phyloP scores from a whole-genome alignment of 106 monocot species.

The Narthecium ossifragum region DNA sequence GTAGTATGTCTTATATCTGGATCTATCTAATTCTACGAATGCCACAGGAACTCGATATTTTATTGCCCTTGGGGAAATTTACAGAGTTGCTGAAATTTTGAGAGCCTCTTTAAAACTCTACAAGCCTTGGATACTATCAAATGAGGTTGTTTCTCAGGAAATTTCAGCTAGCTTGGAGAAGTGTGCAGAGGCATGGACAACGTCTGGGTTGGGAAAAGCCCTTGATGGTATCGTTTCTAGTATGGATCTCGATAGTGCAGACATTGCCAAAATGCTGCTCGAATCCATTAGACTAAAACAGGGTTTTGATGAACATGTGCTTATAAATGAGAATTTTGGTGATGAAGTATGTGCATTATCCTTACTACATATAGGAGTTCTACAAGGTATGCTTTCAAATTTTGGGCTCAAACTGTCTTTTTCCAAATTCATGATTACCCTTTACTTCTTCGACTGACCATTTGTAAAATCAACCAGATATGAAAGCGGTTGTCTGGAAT shows the following conservation, averaged over 20 bases:
- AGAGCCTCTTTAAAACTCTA: conserved; percentile 33
- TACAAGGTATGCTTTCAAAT: conserved; percentile 40
- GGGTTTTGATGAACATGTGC: conserved; percentile 6
- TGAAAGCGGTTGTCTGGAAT: conserved; percentile 39
- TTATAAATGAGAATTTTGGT: conserved; percentile 12
- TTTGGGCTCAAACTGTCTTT: background rate
- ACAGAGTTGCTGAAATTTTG: conserved; percentile 43
- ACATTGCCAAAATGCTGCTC: conserved; percentile 18
- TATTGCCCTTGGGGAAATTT: conserved; percentile 75
- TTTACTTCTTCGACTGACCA: conserved; percentile 6
- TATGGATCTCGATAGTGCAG: conserved; percentile 14
- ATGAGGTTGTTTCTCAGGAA: conserved; percentile 15
- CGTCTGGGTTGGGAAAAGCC: conserved; percentile 35
- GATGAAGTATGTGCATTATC: conserved; percentile 35
- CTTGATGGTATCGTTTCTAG: conserved; percentile 21
- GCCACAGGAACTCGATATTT: conserved; percentile 48
- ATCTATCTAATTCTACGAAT: background rate
- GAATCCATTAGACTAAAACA: conserved; percentile 38
- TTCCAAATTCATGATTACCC: background rate
- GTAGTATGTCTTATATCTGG: background rate
- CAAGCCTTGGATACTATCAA: conserved; percentile 52
- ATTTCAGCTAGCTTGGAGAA: conserved; percentile 17
- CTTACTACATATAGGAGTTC: conserved; percentile 31
- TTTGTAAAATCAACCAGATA: conserved; percentile 29
- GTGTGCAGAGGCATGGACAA: conserved; percentile 41